Percentiles rank a stretch among this genome's conserved stretches.
Evolutionary conservation across 768 basidiomycete species (phyloP).

Genomic region (Lepiota subincarnata): DNA sequence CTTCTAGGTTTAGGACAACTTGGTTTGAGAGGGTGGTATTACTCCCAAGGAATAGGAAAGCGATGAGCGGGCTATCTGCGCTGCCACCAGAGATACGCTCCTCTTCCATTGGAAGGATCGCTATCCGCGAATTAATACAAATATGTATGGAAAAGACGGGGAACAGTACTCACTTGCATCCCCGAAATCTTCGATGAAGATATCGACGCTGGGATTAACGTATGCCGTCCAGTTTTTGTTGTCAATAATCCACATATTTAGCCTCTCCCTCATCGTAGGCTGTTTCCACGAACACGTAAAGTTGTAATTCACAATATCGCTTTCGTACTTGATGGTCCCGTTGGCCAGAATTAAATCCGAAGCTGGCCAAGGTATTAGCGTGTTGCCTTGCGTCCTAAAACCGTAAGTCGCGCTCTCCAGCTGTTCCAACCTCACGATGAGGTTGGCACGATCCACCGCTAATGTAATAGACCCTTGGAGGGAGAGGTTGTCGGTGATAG

Average conservation of each 20-base stretch:
- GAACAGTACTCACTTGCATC: not conserved
- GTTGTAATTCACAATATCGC: constrained; percentile 1
- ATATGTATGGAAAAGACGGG: not conserved
- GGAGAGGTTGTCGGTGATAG: not conserved
- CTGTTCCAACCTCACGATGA: not conserved
- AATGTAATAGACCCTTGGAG: not conserved
- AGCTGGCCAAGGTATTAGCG: constrained; percentile 7
- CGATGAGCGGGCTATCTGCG: not conserved
- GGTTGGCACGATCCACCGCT: not conserved
- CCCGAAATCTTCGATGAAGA: not conserved
- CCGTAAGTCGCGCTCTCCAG: not conserved
- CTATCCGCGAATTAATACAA: not conserved
- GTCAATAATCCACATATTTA: not conserved
- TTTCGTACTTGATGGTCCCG: not conserved
- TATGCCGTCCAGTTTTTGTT: not conserved
- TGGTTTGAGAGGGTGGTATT: constrained; percentile 1
- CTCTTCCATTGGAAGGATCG: not conserved
- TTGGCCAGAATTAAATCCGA: not conserved
- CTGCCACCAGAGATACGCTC: not conserved
- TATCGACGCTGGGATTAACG: too few species aligned
- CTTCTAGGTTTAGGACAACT: not conserved
- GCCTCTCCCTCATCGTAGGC: not conserved
- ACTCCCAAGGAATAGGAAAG: constrained; percentile 5
- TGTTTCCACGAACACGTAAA: constrained; percentile 3
- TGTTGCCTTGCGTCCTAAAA: not conserved